Conservation (phyloP, 768 basidiomycete species). For the Trametes punicea region DNA sequence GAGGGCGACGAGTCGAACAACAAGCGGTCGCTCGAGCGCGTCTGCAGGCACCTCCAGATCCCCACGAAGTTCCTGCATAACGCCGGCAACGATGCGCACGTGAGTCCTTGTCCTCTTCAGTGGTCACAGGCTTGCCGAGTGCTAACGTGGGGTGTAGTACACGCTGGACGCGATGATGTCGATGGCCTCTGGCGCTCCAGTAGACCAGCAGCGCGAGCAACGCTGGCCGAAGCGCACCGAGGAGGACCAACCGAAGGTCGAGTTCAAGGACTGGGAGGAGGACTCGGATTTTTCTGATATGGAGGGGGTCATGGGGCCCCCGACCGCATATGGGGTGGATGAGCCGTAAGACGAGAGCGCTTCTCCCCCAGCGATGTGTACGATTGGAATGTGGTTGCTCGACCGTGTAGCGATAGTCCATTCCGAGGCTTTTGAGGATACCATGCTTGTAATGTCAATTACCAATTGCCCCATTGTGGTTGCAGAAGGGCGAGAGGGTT, state of each 20-base stretch:
- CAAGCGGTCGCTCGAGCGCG: conserved; percentile 53
- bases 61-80: conserved; percentile 64
- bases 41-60: conserved; percentile 63
- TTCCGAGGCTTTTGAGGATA: background rate
- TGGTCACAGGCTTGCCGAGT: no score
- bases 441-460: background rate
- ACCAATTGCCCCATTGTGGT: no score
- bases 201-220: conserved; percentile 74
- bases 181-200: conserved; percentile 71
- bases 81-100: conserved; percentile 84
- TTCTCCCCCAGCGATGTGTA: no score
- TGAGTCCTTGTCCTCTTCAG: conserved; percentile 32
- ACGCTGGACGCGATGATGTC: conserved; percentile 60
- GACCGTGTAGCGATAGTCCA: background rate
- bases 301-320: conserved; percentile 34
- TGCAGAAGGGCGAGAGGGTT: no score
- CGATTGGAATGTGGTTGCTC: no score
- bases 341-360: background rate
- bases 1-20: conserved; percentile 56
- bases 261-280: conserved; percentile 59
- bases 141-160: conserved; percentile 42
- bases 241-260: conserved; percentile 41
- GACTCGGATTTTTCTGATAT: conserved; percentile 46
- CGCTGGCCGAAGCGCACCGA: conserved; percentile 70
- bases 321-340: background rate